Base-by-base conservation (phyloP, 805 yeast species). In the Kodamaea lidongshanica region DNA sequence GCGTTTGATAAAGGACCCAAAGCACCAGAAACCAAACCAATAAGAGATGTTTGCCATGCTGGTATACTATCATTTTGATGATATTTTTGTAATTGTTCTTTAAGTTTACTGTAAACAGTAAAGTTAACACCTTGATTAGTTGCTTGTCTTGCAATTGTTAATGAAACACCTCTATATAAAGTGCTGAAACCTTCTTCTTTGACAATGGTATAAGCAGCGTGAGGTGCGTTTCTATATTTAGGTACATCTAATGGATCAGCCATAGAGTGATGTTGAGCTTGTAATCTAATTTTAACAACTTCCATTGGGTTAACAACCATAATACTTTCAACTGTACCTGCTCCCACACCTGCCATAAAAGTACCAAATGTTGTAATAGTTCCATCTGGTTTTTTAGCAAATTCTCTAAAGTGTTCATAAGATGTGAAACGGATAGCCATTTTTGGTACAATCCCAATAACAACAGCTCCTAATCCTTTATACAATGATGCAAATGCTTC, bases 121-220 rank as follows among this genome's bases (percentile, higher is more conserved):
- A 89, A 89, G 64, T 92, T 89, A 28, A 94, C 96, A 67, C 96
- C 98, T 65, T 89, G 98, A 67, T 89, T 89, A 36, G 95, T 80
- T 16, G 97, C 96, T 60, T 89, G 98, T 67, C 98, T 78, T 17
- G 95, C 94, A 21, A 96, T 96, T 19, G 98, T 89, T 51, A 89
- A 75, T 3, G 88, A 74, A 16, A 89, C 97, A 54, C 98, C 98
- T 55, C 96, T 74, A 68, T 89, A 89, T 37, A 89, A 63, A 7
- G 96, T 84, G 29, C 72, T 70, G 46, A 84, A 67, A 28, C 98
- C 98, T 66, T 89, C 98, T 59, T 89, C 96, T 47, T 73, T 80
- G 40, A 81, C 74, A 48, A 92, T 82, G 19, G 86, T 67, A 52
- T 78, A 77, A 16, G 83, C 78, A 26, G 95, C 92, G 60, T 89